A percentile compares a stretch with the other conserved stretches of the same genome.
phyloP scores from a whole-genome alignment of 176 grass and related monocot species.

The Panicum miliaceum region DNA sequence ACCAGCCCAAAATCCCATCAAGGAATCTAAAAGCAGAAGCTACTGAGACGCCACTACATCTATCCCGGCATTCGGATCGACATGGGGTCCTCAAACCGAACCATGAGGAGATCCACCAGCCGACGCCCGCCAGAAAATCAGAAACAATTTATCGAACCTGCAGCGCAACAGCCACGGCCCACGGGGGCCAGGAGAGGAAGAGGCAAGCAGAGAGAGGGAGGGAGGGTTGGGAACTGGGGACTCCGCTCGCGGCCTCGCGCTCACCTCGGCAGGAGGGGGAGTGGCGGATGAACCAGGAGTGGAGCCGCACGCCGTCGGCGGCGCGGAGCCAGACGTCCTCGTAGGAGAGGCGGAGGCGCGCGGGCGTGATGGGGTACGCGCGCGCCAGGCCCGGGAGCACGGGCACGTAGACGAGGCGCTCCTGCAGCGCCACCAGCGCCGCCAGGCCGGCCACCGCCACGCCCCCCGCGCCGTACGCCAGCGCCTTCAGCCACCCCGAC shows the following conservation, averaged over 20 bases:
- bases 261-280: constrained; percentile 66
- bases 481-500: constrained; percentile 69
- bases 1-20: constrained; percentile 4
- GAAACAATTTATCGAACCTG: neutral
- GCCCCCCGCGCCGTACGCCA: constrained; percentile 76
- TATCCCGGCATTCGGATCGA: constrained; percentile 22
- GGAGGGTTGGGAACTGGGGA: neutral
- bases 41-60: constrained; percentile 2
- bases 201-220: constrained; percentile 2
- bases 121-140: neutral
- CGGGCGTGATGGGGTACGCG: constrained; percentile 74
- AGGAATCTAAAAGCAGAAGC: constrained; percentile 30
- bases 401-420: constrained; percentile 96
- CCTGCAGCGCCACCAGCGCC: constrained; percentile 93
- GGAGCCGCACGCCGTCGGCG: constrained; percentile 84
- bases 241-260: neutral
- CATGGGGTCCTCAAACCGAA: neutral
- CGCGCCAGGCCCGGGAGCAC: constrained; percentile 87
- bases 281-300: constrained; percentile 96
- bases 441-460: constrained; percentile 75
- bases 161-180: neutral
- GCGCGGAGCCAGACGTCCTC: constrained; percentile 88
- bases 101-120: constrained; percentile 43
- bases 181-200: neutral
- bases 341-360: constrained; percentile 67